These are phyloP conservation scores for Diaporthe longicolla DNA, from an alignment of 2,329 filamentous ascomycete species.

Conservation along the genomic window DNA sequence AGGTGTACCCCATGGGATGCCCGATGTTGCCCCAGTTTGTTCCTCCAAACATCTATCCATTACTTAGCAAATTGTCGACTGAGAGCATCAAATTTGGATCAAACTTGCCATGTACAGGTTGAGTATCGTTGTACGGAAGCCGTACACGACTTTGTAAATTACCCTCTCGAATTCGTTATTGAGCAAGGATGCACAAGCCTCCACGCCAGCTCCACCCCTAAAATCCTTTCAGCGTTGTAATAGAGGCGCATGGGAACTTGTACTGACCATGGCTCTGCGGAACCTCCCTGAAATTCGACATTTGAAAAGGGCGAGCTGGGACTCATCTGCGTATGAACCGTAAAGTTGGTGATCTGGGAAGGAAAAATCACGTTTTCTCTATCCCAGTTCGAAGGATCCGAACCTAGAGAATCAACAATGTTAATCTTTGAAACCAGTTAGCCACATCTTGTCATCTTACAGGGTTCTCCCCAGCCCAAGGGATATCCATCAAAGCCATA, in stretches of 20 bases:
- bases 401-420: conserved; percentile 67
- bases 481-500: conserved; percentile 75
- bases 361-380: not conserved
- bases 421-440: conserved; percentile 69
- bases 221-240: not conserved
- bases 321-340: not conserved
- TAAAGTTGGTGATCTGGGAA: not conserved
- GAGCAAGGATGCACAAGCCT: not conserved
- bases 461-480: conserved; percentile 70
- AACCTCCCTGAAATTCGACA: not conserved
- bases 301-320: not conserved
- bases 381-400: conserved; percentile 65
- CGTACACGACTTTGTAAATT: conserved; percentile 83
- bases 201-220: conserved; percentile 1
- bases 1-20: conserved; percentile 74
- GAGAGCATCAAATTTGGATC: conserved; percentile 75
- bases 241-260: not conserved
- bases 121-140: conserved; percentile 75
- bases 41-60: conserved; percentile 77
- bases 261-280: not conserved
- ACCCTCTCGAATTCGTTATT: conserved; percentile 66
- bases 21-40: conserved; percentile 89
- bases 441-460: conserved; percentile 64
- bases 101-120: conserved; percentile 80
- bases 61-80: conserved; percentile 78